Percentiles rank a stretch among this genome's conserved stretches.
Evolutionary conservation across 306 rosid species (phyloP).

Genomic region (Corylus americana): DNA sequence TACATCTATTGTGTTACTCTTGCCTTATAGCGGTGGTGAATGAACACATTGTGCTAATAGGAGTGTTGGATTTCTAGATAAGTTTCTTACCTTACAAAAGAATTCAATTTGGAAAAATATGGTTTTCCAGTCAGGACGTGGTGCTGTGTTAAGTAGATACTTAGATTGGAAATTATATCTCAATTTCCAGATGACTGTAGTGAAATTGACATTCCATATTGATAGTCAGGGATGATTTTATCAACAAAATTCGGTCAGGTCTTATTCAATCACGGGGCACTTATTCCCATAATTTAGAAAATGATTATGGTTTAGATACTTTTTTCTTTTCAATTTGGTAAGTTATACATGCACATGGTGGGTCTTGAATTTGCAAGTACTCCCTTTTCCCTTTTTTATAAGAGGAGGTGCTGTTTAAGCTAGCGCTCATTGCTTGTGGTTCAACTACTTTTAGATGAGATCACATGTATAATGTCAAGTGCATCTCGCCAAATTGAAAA

Average conservation of each 20-base stretch:
- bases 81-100: conserved; percentile 4
- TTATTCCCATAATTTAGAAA: not conserved
- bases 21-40: conserved; percentile 15
- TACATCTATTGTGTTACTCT: conserved; percentile 11
- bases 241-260: not conserved
- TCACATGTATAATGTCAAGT: not conserved
- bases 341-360: not conserved
- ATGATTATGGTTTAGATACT: not conserved
- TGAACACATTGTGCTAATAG: conserved; percentile 8
- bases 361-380: not conserved
- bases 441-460: not conserved
- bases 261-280: conserved; percentile 9
- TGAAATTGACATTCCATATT: conserved; percentile 1
- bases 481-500: not conserved
- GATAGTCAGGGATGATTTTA: conserved; percentile 7
- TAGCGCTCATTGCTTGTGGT: not conserved
- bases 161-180: not conserved
- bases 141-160: not conserved
- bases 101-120: not conserved
- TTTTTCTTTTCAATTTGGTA: not conserved
- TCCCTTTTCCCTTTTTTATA: not conserved
- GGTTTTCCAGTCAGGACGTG: not conserved
- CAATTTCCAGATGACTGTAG: conserved; percentile 3
- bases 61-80: conserved; percentile 6
- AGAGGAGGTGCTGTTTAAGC: not conserved